Evolutionary conservation across 352 stramenopile genomes (phyloP).

Genomic region (Phytophthora kernoviae): DNA sequence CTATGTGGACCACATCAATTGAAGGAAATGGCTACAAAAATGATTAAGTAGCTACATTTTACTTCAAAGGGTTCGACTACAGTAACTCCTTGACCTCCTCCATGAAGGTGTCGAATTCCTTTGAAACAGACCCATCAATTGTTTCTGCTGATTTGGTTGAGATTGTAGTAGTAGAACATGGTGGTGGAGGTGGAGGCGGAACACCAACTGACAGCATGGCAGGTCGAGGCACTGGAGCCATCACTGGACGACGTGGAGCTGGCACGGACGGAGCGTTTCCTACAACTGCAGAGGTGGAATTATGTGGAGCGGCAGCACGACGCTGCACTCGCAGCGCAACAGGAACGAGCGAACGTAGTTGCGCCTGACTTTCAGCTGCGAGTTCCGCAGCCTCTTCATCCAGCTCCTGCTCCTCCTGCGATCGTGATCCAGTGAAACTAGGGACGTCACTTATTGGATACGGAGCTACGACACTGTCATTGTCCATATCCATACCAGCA

Average conservation of each 20-base stretch:
- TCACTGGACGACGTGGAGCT: slow-evolving; percentile 24
- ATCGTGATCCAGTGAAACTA: neutral
- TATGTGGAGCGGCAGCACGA: slow-evolving; percentile 17
- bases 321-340: slow-evolving; percentile 66
- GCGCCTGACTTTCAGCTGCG: slow-evolving; percentile 41
- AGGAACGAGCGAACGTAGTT: slow-evolving; percentile 63
- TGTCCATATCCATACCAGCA: slow-evolving; percentile 7
- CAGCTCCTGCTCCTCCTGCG: slow-evolving; percentile 23
- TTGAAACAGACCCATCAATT: slow-evolving; percentile 36
- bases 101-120: slow-evolving; percentile 76
- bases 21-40: slow-evolving; percentile 13
- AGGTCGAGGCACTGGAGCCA: slow-evolving; percentile 20
- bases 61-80: slow-evolving; percentile 4
- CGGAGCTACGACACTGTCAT: slow-evolving; percentile 39
- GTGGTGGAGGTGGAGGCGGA: slow-evolving; percentile 5
- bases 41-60: neutral
- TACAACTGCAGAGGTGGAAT: neutral
- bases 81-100: slow-evolving; percentile 62
- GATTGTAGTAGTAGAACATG: slow-evolving; percentile 1
- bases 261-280: slow-evolving; percentile 8
- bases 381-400: slow-evolving; percentile 36
- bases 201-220: slow-evolving; percentile 5
- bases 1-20: neutral
- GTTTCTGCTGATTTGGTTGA: slow-evolving; percentile 4
- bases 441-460: slow-evolving; percentile 29